These are phyloP conservation scores for Theileria annulata DNA, from an alignment of 169 alveolate species.

Conservation along the genomic window DNA sequence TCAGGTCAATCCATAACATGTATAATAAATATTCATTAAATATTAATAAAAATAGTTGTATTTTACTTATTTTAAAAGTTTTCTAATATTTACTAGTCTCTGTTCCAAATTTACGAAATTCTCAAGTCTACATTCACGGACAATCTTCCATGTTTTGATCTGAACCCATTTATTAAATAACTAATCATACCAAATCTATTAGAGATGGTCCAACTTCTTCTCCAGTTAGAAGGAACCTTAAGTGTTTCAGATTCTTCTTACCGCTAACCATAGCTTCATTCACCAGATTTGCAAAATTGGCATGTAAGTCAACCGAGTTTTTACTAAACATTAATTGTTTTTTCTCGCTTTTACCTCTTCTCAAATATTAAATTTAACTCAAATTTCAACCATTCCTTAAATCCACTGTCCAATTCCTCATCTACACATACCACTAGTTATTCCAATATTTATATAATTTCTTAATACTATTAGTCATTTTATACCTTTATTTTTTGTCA, in stretches of 20 bases:
- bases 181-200: conserved; percentile 30
- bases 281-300: conserved; percentile 10
- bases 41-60: background rate
- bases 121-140: conserved; percentile 10
- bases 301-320: conserved; percentile 12
- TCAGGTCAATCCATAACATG: background rate
- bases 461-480: background rate
- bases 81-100: conserved; percentile 18
- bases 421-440: background rate
- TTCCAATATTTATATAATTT: background rate
- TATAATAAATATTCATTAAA: background rate
- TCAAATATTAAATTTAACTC: conserved; percentile 5
- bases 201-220: conserved; percentile 47
- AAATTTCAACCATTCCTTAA: conserved; percentile 19
- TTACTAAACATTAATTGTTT: conserved; percentile 5
- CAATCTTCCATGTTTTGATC: conserved; percentile 53
- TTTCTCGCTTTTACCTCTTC: background rate
- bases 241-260: conserved; percentile 15
- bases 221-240: conserved; percentile 61
- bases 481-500: background rate
- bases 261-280: conserved; percentile 8
- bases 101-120: conserved; percentile 44
- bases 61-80: background rate
- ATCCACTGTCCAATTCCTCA: background rate
- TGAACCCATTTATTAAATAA: background rate